A percentile compares a stretch with the other conserved stretches of the same genome.
Conservation (phyloP, 345 rosid species). For the Balakata baccata region DNA sequence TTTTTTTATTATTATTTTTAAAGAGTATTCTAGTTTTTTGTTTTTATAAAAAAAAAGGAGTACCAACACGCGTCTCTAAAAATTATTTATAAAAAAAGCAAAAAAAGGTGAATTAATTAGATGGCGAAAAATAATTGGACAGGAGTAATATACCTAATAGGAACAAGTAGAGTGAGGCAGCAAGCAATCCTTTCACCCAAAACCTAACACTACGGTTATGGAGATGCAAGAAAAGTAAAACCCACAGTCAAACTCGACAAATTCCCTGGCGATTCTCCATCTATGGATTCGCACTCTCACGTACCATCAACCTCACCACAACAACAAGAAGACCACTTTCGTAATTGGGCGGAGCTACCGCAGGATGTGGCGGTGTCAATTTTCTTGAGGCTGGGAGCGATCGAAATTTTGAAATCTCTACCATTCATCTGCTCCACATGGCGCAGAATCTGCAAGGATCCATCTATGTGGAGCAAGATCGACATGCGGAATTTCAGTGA, state of each 20-base stretch:
- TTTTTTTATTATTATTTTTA: too few relatives aligned
- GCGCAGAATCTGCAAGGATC: conserved; percentile 46
- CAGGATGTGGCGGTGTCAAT: conserved; percentile 45
- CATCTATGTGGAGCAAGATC: conserved; percentile 46
- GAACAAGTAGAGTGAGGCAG: too few relatives aligned
- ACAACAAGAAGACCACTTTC: not conserved
- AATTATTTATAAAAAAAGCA: too few relatives aligned
- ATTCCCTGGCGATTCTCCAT: not conserved
- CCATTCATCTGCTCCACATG: conserved; percentile 54
- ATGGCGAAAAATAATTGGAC: too few relatives aligned
- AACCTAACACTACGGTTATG: too few relatives aligned
- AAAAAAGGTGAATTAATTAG: too few relatives aligned
- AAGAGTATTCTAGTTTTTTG: too few relatives aligned
- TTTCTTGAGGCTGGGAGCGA: conserved; percentile 34
- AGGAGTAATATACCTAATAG: too few relatives aligned
- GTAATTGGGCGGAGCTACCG: conserved; percentile 55
- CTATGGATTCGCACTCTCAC: not conserved
- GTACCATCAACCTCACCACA: not conserved
- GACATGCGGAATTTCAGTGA: conserved; percentile 26
- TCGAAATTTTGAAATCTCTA: conserved; percentile 40
- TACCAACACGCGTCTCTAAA: too few relatives aligned
- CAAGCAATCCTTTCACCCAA: too few relatives aligned
- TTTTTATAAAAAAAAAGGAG: too few relatives aligned
- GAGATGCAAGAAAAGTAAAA: too few relatives aligned
- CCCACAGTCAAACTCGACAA: not conserved